Percentiles rank a stretch among this genome's conserved stretches.
These are phyloP conservation scores for Aspergillus bombycis DNA, from an alignment of 2,329 filamentous ascomycete species.

Conservation along the genomic window DNA sequence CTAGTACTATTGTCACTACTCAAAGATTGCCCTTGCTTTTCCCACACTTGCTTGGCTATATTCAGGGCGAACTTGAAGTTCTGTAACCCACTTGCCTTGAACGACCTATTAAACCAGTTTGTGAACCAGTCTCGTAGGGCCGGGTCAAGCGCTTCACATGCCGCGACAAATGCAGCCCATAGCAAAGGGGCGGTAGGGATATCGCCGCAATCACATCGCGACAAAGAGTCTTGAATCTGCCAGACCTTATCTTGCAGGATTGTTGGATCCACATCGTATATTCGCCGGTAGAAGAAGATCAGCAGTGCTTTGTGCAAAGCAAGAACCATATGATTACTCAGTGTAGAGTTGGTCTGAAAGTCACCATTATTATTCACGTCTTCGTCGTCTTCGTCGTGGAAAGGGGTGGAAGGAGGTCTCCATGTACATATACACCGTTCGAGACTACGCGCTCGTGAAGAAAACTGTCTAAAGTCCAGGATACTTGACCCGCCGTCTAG, in stretches of 20 bases:
- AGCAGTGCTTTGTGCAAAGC: slow-evolving; percentile 49
- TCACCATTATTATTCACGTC: neutral
- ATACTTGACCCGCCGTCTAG: slow-evolving; percentile 10
- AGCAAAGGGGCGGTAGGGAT: slow-evolving; percentile 40
- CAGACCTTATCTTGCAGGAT: slow-evolving; percentile 45
- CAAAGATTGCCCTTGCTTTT: slow-evolving; percentile 22
- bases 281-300: slow-evolving; percentile 52
- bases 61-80: slow-evolving; percentile 33
- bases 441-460: slow-evolving; percentile 35
- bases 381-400: slow-evolving; percentile 1
- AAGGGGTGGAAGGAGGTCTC: slow-evolving; percentile 8
- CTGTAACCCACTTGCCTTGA: slow-evolving; percentile 34
- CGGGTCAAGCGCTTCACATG: slow-evolving; percentile 45
- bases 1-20: slow-evolving; percentile 1
- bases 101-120: slow-evolving; percentile 36
- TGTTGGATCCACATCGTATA: slow-evolving; percentile 46
- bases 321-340: slow-evolving; percentile 35
- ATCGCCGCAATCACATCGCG: slow-evolving; percentile 37
- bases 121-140: slow-evolving; percentile 41
- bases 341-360: slow-evolving; percentile 11
- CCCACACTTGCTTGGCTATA: slow-evolving; percentile 35
- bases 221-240: slow-evolving; percentile 41
- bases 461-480: slow-evolving; percentile 34
- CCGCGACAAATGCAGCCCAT: slow-evolving; percentile 51
- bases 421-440: slow-evolving; percentile 36